A percentile compares a stretch with the other conserved stretches of the same genome.
Evolutionary conservation across 2,329 filamentous ascomycete species (phyloP).

Genomic region (Penicillium sclerotiorum): DNA sequence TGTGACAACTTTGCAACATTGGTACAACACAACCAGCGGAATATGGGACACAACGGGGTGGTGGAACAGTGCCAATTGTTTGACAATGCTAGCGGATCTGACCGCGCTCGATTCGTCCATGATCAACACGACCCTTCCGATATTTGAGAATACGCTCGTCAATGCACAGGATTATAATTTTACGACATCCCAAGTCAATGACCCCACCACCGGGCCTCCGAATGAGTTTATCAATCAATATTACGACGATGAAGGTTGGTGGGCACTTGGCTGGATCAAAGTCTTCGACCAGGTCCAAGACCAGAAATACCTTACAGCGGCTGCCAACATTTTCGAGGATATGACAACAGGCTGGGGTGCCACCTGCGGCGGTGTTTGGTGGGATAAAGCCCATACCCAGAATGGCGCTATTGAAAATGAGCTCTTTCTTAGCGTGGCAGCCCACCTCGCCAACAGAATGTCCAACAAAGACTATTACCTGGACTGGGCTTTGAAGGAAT

Average conservation of each 20-base stretch:
- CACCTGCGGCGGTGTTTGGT: not conserved
- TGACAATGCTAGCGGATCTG: not conserved
- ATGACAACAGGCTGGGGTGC: not conserved
- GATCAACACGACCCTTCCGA: not conserved
- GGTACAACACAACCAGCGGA: not conserved
- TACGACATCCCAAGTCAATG: too few species aligned
- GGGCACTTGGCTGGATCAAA: not conserved
- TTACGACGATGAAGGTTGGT: not conserved
- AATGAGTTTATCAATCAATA: too few species aligned
- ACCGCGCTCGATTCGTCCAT: not conserved
- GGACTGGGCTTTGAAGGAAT: not conserved
- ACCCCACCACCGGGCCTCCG: too few species aligned
- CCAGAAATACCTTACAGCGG: not conserved
- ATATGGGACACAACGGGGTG: not conserved
- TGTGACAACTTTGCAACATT: not conserved
- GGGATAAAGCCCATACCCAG: not conserved
- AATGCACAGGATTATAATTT: too few species aligned
- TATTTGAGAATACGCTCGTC: not conserved
- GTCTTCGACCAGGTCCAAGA: not conserved
- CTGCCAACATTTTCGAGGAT: not conserved
- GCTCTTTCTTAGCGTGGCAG: not conserved
- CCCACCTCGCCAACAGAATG: not conserved
- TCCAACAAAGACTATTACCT: not conserved
- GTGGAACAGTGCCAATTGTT: not conserved
- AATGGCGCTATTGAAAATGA: not conserved